Percentiles rank a stretch among this genome's conserved stretches.
Evolutionary conservation across 495 filamentous ascomycete genomes (phyloP).

Genomic region (Tuber indicum): DNA sequence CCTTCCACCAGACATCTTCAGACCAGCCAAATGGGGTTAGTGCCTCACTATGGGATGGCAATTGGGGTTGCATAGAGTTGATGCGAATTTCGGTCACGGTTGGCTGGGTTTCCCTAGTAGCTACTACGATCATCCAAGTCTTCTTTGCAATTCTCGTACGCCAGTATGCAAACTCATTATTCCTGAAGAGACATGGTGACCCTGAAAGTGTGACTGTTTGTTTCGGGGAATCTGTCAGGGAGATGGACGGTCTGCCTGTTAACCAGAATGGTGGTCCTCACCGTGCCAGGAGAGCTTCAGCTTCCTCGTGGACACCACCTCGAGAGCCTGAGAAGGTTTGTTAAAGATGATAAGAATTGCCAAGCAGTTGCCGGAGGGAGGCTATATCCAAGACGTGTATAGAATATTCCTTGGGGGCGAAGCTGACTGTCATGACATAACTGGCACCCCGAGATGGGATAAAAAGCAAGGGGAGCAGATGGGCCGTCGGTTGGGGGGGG

Average conservation of each 20-base stretch:
- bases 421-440: neutral
- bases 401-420: neutral
- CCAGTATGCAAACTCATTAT: constrained; percentile 26
- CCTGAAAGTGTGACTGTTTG: neutral
- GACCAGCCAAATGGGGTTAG: constrained; percentile 6
- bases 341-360: neutral
- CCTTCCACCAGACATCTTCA: constrained; percentile 15
- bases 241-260: constrained; percentile 3
- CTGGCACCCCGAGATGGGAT: neutral
- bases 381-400: neutral
- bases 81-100: constrained; percentile 23
- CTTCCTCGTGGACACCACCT: neutral
- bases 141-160: constrained; percentile 20
- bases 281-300: constrained; percentile 1
- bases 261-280: neutral
- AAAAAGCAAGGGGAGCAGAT: neutral
- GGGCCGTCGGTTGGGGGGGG: neutral
- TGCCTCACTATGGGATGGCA: neutral
- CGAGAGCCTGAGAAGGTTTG: constrained; percentile 2
- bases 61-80: constrained; percentile 17
- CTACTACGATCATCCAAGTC: constrained; percentile 17
- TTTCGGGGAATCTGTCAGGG: neutral
- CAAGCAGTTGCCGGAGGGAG: neutral
- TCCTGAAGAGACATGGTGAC: constrained; percentile 8
- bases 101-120: constrained; percentile 17